Percentiles rank a stretch among this genome's conserved stretches.
These are phyloP conservation scores for Trypanosoma brucei DNA, from an alignment of 208 protist species.

Conservation along the genomic window DNA sequence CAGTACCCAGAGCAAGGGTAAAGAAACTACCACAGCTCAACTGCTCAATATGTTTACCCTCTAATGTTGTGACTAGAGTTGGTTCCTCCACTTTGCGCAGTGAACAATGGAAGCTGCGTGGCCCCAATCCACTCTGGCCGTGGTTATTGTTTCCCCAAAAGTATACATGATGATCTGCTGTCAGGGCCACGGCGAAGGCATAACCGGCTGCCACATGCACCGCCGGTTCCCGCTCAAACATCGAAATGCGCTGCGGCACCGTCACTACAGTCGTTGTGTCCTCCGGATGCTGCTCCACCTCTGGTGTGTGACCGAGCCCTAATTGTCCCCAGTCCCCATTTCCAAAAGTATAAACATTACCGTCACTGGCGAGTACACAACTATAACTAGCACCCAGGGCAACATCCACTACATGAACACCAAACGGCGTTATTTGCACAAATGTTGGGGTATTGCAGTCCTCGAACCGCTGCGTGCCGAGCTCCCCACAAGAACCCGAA, in stretches of 20 bases:
- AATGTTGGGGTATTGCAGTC: conserved; percentile 55
- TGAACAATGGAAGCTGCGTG: conserved; percentile 39
- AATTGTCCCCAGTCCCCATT: conserved; percentile 86
- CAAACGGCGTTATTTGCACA: conserved; percentile 60
- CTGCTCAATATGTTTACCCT: conserved; percentile 65
- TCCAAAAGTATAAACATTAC: conserved; percentile 76
- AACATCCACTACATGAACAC: conserved; percentile 56
- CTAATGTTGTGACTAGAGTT: conserved; percentile 56
- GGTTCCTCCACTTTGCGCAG: conserved; percentile 70
- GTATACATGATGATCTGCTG: conserved; percentile 66
- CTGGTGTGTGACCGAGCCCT: conserved; percentile 41
- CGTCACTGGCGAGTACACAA: conserved; percentile 46
- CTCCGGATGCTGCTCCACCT: conserved; percentile 36
- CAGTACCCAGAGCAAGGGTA: conserved; percentile 57
- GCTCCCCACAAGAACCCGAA: conserved; percentile 64
- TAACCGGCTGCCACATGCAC: conserved; percentile 68
- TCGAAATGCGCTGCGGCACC: conserved; percentile 60
- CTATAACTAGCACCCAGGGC: conserved; percentile 85
- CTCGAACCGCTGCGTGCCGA: conserved; percentile 62
- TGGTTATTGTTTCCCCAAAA: conserved; percentile 92
- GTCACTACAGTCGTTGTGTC: conserved; percentile 45
- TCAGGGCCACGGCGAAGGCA: conserved; percentile 80
- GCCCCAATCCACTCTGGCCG: conserved; percentile 78
- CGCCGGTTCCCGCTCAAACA: conserved; percentile 58
- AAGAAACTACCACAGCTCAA: conserved; percentile 86